Conservation (phyloP, 1,284 basidiomycete species). For the Porodaedalea pini region DNA sequence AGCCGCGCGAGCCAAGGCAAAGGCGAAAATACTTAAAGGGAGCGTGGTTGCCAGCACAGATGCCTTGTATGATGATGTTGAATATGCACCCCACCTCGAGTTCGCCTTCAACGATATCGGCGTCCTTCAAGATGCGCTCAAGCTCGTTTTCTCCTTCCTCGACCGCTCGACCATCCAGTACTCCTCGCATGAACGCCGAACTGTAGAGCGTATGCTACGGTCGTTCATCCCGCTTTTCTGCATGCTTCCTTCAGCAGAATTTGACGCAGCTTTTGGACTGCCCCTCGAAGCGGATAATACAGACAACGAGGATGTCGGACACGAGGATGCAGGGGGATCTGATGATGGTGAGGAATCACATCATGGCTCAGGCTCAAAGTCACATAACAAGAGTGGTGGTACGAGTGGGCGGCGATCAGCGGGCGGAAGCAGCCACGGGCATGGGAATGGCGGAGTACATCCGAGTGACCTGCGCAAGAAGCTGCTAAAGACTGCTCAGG, state of each 20-base stretch:
- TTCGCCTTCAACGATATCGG: constrained; percentile 77
- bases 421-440: constrained; percentile 36
- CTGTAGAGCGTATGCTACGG: constrained; percentile 83
- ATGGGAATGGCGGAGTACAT: constrained; percentile 41
- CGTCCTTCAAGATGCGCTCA: constrained; percentile 85
- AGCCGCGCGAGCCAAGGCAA: constrained; percentile 28
- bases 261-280: constrained; percentile 70
- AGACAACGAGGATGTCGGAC: constrained; percentile 42
- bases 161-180: constrained; percentile 80
- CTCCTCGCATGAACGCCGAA: constrained; percentile 73
- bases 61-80: constrained; percentile 32
- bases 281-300: constrained; percentile 48
- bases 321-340: constrained; percentile 43
- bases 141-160: constrained; percentile 87
- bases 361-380: constrained; percentile 16
- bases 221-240: constrained; percentile 83
- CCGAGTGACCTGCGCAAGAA: constrained; percentile 76
- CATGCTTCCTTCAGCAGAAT: constrained; percentile 72
- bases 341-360: constrained; percentile 30
- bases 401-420: constrained; percentile 33
- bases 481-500: constrained; percentile 67
- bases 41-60: constrained; percentile 34
- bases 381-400: constrained; percentile 28
- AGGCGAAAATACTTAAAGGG: constrained; percentile 15
- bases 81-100: constrained; percentile 70